Base-by-base conservation (phyloP, 768 basidiomycete genomes). In the Ramaria sp. region DNA sequence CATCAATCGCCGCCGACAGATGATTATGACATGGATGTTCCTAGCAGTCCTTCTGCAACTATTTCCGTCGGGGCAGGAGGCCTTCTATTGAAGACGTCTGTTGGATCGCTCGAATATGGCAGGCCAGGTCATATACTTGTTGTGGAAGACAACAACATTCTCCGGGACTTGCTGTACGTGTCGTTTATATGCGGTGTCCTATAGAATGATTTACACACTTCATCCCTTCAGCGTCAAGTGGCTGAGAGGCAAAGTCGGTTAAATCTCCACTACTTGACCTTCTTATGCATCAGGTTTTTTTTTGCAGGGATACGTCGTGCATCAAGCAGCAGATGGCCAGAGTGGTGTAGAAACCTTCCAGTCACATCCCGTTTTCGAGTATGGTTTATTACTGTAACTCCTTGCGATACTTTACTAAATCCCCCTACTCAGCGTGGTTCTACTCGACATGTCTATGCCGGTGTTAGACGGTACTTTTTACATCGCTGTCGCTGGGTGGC, bases 381-480 rank as follows among this genome's bases (percentile, higher is more conserved):
- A 67, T 59, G 88, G 75, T 10, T 39, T 20, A 27, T 17, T 17
- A 41, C 19, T 10, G 4, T 27, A 20, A 3, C 12, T 54, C 27
- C 27, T 27, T 27, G 27, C 27, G 19, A n/a, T 13, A 4, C 24
- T 46, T 27, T 20, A 46, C 24, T 3, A 20, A 19, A 46, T 4
- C 52, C 41, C 47, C 59, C 59, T 52, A 42, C 50, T 30, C 63
- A 94, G 92, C 60, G 81, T 92, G 34, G 85, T 94, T 37, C 76
- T 94, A 13, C 73, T 96, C 59, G 93, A 96, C 68, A 72, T 96
- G 56, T 91, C 89, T 1, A 96, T 96, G 93, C 94, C 91, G 0
- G 69, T 90, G n/a, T 79, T 96, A 56, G 91, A 96, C 67, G 94
- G 90, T 82, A 52, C 59, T 74, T 62, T 51, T 31, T 27, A 42